phyloP scores from a whole-genome alignment of 257 asterid genomes.

The Salvia miltiorrhiza region DNA sequence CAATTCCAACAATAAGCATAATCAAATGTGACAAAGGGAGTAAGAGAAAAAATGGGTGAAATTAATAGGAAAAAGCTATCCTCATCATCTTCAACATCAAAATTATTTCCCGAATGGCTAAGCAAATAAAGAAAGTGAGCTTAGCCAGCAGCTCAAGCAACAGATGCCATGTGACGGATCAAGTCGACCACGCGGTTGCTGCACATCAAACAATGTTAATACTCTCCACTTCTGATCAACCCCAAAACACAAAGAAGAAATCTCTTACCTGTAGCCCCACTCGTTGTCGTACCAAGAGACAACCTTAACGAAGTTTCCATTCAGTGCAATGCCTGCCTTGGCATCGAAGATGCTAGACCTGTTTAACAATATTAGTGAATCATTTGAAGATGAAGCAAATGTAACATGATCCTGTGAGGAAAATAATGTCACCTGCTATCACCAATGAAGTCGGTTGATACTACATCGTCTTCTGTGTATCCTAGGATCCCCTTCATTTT shows the following conservation, averaged over 20 bases:
- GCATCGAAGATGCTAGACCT: conserved; percentile 73
- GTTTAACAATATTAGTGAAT: too few species aligned
- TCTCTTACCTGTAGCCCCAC: conserved; percentile 71
- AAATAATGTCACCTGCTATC: conserved; percentile 49
- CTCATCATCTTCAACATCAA: too few species aligned
- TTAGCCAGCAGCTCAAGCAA: conserved; percentile 14
- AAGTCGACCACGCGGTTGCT: conserved; percentile 58
- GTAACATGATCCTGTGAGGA: background rate
- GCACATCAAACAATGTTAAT: background rate
- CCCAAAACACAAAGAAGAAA: too few species aligned
- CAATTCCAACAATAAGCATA: too few species aligned
- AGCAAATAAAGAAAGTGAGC: too few species aligned
- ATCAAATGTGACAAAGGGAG: too few species aligned
- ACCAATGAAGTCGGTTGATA: conserved; percentile 52
- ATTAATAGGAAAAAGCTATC: too few species aligned
- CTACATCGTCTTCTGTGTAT: conserved; percentile 63
- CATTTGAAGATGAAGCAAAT: too few species aligned
- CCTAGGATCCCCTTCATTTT: conserved; percentile 59
- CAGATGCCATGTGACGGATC: conserved; percentile 55
- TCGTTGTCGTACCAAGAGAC: conserved; percentile 72
- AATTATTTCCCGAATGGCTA: too few species aligned
- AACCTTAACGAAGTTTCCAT: conserved; percentile 50
- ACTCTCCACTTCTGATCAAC: background rate
- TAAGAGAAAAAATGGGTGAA: too few species aligned
- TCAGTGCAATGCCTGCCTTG: conserved; percentile 69